Conservation (phyloP, 1,139 yeast species). For the Hemisphaericaspora lyxosophila region DNA sequence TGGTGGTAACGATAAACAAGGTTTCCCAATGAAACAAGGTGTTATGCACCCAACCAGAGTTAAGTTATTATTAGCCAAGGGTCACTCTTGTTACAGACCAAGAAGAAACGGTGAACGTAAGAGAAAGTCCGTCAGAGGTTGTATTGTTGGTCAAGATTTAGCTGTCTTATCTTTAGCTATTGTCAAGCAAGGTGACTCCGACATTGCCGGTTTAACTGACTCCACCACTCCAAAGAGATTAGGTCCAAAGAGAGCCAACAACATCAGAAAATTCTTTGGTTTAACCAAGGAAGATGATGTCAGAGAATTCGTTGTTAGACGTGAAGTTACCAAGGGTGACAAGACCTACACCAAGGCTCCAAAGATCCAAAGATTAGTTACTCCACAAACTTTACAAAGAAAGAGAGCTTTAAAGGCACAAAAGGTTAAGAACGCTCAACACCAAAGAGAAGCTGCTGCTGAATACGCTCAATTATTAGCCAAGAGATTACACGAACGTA, state of each 20-base stretch:
- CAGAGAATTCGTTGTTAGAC: conserved; percentile 93
- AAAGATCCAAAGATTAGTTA: conserved; percentile 98
- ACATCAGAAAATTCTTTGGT: conserved; percentile 99
- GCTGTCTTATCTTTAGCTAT: conserved; percentile 91
- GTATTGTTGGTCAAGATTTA: conserved; percentile 96
- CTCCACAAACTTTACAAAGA: conserved; percentile 99
- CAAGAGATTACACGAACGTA: conserved; percentile 96
- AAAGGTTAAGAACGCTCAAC: conserved; percentile 96
- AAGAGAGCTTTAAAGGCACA: conserved; percentile 95
- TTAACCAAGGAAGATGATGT: conserved; percentile 97
- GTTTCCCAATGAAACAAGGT: conserved; percentile 99
- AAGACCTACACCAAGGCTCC: conserved; percentile 99
- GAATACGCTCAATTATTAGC: conserved; percentile 99
- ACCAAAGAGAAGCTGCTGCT: conserved; percentile 99
- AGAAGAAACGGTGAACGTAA: conserved; percentile 99
- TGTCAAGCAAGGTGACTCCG: conserved; percentile 96
- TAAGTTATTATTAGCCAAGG: conserved; percentile 89
- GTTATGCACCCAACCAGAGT: conserved; percentile 99
- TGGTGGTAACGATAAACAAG: conserved; percentile 99
- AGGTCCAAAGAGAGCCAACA: conserved; percentile 99
- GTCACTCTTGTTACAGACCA: conserved; percentile 99
- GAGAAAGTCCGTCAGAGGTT: conserved; percentile 99
- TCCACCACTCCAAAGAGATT: conserved; percentile 95
- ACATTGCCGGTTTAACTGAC: conserved; percentile 95
- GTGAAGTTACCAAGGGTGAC: conserved; percentile 97